These are phyloP conservation scores for Aspergillus ochraceus DNA, from an alignment of 2,329 filamentous ascomycete species.

Conservation along the genomic window DNA sequence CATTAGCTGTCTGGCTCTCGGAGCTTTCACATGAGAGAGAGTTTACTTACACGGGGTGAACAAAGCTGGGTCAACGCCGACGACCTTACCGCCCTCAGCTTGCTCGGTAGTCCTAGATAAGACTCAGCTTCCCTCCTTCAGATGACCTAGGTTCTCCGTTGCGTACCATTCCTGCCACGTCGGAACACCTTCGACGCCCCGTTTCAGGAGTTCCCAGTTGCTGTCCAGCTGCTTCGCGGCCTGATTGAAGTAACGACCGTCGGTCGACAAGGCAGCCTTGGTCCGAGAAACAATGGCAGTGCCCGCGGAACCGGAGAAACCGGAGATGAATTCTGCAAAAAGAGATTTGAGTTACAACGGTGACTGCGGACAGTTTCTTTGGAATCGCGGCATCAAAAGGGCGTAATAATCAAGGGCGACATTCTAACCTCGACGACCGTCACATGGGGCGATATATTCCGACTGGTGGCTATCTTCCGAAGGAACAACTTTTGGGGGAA, in stretches of 20 bases:
- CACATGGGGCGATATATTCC: conserved; percentile 96
- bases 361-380: neutral
- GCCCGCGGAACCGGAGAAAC: conserved; percentile 92
- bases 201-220: conserved; percentile 91
- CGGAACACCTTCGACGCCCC: conserved; percentile 87
- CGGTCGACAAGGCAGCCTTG: conserved; percentile 87
- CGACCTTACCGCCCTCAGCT: conserved; percentile 79
- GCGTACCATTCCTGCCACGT: conserved; percentile 94
- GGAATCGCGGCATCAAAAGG: conserved; percentile 8
- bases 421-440: conserved; percentile 71
- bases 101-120: conserved; percentile 67
- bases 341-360: conserved; percentile 15
- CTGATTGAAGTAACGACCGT: conserved; percentile 98
- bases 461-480: conserved; percentile 97
- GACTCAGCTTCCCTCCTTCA: conserved; percentile 11
- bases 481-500: conserved; percentile 70
- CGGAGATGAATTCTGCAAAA: conserved; percentile 73
- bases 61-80: conserved; percentile 87
- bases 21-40: neutral
- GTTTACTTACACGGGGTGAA: conserved; percentile 64
- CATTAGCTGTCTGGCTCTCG: conserved; percentile 8
- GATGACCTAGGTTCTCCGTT: neutral
- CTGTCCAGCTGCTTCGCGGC: conserved; percentile 83
- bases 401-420: conserved; percentile 1
- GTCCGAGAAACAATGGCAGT: conserved; percentile 84